A percentile compares a stretch with the other conserved stretches of the same genome.
These are phyloP conservation scores for Haplographium delicatum DNA, from an alignment of 495 filamentous ascomycete genomes.

Conservation along the genomic window DNA sequence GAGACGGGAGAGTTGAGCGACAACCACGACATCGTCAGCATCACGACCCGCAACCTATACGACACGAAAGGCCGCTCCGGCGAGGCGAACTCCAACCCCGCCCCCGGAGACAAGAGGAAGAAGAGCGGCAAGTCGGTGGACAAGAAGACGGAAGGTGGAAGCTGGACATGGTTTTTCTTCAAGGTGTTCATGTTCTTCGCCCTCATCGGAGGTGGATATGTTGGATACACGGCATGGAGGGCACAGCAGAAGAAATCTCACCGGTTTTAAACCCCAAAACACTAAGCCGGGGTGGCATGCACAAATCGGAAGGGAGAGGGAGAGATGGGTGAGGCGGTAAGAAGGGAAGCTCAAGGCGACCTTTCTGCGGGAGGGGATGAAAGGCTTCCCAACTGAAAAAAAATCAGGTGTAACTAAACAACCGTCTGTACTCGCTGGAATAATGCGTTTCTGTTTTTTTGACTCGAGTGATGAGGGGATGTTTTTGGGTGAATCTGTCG, in stretches of 20 bases:
- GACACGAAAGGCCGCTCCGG: slow-evolving; percentile 37
- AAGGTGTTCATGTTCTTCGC: slow-evolving; percentile 73
- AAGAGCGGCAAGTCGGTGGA: slow-evolving; percentile 30
- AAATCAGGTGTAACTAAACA: too few species aligned
- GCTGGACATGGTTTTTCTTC: slow-evolving; percentile 91
- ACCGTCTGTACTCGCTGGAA: too few species aligned
- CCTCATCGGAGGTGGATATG: slow-evolving; percentile 68
- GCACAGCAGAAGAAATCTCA: slow-evolving; percentile 60
- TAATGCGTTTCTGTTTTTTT: too few species aligned
- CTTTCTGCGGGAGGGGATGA: too few species aligned
- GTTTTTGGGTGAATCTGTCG: too few species aligned
- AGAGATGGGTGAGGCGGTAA: slow-evolving; percentile 1
- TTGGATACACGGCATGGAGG: slow-evolving; percentile 79
- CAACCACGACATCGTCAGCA: slow-evolving; percentile 93
- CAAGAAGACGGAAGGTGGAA: slow-evolving; percentile 43
- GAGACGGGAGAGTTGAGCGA: slow-evolving; percentile 96
- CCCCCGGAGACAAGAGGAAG: slow-evolving; percentile 27
- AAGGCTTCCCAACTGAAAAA: too few species aligned
- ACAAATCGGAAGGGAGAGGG: too few species aligned
- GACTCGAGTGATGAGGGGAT: too few species aligned
- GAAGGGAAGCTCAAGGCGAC: too few species aligned
- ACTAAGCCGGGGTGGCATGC: too few species aligned
- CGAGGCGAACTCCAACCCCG: neutral
- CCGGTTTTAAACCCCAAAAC: slow-evolving; percentile 71
- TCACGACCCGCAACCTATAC: slow-evolving; percentile 88